These are phyloP conservation scores for Komagataella phaffii DNA, from an alignment of 805 yeast genomes.

Conservation along the genomic window DNA sequence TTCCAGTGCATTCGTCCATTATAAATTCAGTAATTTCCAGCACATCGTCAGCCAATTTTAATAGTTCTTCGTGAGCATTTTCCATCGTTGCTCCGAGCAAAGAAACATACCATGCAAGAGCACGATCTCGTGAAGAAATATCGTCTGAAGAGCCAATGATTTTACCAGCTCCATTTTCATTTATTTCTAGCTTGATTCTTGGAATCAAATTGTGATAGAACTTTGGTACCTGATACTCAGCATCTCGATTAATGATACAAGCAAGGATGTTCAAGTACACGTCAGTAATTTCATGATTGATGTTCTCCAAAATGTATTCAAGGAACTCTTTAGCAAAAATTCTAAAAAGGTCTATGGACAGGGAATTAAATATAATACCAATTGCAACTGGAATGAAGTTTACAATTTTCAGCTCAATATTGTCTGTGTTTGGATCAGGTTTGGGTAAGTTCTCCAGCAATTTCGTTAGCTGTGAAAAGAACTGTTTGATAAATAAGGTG, in stretches of 20 bases:
- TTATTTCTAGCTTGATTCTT: constrained; percentile 51
- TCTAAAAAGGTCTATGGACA: constrained; percentile 41
- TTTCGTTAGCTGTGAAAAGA: constrained; percentile 45
- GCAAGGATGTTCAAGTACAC: constrained; percentile 64
- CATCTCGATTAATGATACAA: constrained; percentile 53
- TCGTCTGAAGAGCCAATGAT: constrained; percentile 48
- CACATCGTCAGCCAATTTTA: constrained; percentile 31
- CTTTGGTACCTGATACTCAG: constrained; percentile 28
- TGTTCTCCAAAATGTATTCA: constrained; percentile 46
- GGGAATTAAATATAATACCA: constrained; percentile 40
- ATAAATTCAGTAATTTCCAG: constrained; percentile 28
- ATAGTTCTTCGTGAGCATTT: constrained; percentile 42
- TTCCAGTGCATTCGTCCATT: constrained; percentile 44
- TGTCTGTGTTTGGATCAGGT: constrained; percentile 32
- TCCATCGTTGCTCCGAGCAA: constrained; percentile 60
- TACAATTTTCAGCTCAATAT: constrained; percentile 34
- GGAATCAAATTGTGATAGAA: constrained; percentile 31
- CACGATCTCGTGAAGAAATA: constrained; percentile 64
- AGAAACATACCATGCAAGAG: constrained; percentile 56
- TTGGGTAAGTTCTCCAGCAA: constrained; percentile 54
- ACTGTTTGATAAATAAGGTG: constrained; percentile 38
- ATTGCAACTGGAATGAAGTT: constrained; percentile 20
- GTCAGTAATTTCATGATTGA: constrained; percentile 46
- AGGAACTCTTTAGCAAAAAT: constrained; percentile 32
- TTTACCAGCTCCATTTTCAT: constrained; percentile 71